phyloP scores from a whole-genome alignment of 768 basidiomycete species.

The Suillus sp. region DNA sequence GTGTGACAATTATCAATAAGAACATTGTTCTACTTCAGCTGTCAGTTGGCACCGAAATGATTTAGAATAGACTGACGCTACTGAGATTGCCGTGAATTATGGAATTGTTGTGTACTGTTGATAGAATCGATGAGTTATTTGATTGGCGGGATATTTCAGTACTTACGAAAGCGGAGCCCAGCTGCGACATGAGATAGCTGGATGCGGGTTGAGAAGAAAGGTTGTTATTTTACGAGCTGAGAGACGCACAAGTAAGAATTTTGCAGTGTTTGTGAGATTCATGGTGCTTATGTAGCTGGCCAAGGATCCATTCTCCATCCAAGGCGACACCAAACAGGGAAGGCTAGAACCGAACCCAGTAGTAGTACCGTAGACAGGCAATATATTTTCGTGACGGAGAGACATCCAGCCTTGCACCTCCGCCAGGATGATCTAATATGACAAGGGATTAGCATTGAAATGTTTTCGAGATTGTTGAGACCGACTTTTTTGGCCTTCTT shows the following conservation, averaged over 20 bases:
- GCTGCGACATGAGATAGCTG: slow-evolving; percentile 8
- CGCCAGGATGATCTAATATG: not conserved
- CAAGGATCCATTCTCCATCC: slow-evolving; percentile 22
- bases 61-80: slow-evolving; percentile 3
- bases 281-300: slow-evolving; percentile 17
- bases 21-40: slow-evolving; percentile 8
- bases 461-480: not conserved
- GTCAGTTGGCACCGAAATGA: not conserved
- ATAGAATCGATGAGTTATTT: not conserved
- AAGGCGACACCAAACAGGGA: slow-evolving; percentile 27
- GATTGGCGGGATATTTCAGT: not conserved
- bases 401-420: slow-evolving; percentile 25
- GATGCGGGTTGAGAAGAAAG: not conserved
- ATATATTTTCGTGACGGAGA: slow-evolving; percentile 24
- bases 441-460: not conserved
- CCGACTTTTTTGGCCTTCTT: not conserved
- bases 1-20: slow-evolving; percentile 41
- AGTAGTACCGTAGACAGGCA: slow-evolving; percentile 22
- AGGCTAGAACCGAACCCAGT: slow-evolving; percentile 24
- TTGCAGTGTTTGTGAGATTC: slow-evolving; percentile 14
- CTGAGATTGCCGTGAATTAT: slow-evolving; percentile 16
- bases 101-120: slow-evolving; percentile 3
- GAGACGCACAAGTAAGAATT: slow-evolving; percentile 24
- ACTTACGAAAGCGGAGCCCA: slow-evolving; percentile 17
- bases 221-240: not conserved